These are phyloP conservation scores for Calonectria naviculata DNA, from an alignment of 2,329 filamentous ascomycete species.

Conservation along the genomic window DNA sequence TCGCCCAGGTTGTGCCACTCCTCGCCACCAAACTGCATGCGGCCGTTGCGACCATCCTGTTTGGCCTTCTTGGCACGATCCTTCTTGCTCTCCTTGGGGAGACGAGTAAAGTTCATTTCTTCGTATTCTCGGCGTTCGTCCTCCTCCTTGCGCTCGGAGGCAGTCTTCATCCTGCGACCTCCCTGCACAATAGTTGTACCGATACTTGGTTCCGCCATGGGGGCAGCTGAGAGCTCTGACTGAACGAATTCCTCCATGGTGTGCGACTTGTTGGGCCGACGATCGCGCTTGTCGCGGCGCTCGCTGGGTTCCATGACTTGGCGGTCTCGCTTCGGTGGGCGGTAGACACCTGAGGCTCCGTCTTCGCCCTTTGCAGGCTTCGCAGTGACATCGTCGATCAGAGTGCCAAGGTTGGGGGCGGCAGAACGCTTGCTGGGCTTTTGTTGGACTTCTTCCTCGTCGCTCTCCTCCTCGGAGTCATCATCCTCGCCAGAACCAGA, in stretches of 20 bases:
- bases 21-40: constrained; percentile 86
- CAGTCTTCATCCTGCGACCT: constrained; percentile 83
- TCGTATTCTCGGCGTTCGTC: constrained; percentile 87
- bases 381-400: constrained; percentile 48
- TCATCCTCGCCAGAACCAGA: constrained; percentile 45
- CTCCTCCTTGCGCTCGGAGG: constrained; percentile 80
- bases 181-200: constrained; percentile 87
- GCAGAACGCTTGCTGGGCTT: constrained; percentile 41
- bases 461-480: constrained; percentile 51
- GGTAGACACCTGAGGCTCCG: constrained; percentile 78
- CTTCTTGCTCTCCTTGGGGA: constrained; percentile 91
- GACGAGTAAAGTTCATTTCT: constrained; percentile 89
- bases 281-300: constrained; percentile 67
- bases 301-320: constrained; percentile 83
- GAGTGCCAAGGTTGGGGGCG: constrained; percentile 45
- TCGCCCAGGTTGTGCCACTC: constrained; percentile 90
- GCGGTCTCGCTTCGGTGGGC: constrained; percentile 87
- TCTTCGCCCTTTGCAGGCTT: constrained; percentile 42
- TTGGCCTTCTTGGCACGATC: constrained; percentile 75
- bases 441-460: constrained; percentile 41
- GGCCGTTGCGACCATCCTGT: constrained; percentile 58
- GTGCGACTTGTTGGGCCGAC: constrained; percentile 77
- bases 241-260: constrained; percentile 93
- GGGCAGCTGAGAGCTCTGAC: constrained; percentile 84
- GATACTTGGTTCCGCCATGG: constrained; percentile 87